These are phyloP conservation scores for Naegleria fowleri DNA, from an alignment of 208 protist species.

Conservation along the genomic window DNA sequence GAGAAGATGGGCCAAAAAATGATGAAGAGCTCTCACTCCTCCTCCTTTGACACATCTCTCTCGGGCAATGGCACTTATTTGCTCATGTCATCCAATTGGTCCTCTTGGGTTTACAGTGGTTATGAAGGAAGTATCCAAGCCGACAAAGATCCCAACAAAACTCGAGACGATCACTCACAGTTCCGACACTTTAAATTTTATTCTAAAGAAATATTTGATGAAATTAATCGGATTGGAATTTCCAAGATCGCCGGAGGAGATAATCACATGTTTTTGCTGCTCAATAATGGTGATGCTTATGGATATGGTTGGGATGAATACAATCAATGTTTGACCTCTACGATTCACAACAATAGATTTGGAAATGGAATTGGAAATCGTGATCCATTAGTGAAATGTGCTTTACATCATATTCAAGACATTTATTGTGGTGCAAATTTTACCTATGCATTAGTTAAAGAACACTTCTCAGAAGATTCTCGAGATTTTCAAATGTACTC, in stretches of 20 bases:
- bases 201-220: background rate
- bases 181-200: background rate
- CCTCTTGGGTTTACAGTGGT: background rate
- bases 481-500: background rate
- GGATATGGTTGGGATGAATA: background rate
- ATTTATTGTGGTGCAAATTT: background rate
- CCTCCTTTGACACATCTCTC: too few species aligned
- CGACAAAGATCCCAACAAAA: background rate
- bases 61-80: background rate
- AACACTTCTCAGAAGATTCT: too few species aligned
- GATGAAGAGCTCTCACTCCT: too few species aligned
- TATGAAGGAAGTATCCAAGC: background rate
- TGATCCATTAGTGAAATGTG: background rate
- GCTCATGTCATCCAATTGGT: background rate
- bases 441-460: background rate
- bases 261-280: background rate
- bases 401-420: background rate
- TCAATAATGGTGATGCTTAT: background rate
- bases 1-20: too few species aligned
- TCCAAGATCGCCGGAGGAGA: background rate
- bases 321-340: background rate
- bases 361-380: too few species aligned
- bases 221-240: background rate
- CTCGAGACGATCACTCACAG: background rate
- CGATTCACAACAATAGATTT: background rate